Conservation (phyloP, 345 rosid species). For the Bretschneidera sinensis region DNA sequence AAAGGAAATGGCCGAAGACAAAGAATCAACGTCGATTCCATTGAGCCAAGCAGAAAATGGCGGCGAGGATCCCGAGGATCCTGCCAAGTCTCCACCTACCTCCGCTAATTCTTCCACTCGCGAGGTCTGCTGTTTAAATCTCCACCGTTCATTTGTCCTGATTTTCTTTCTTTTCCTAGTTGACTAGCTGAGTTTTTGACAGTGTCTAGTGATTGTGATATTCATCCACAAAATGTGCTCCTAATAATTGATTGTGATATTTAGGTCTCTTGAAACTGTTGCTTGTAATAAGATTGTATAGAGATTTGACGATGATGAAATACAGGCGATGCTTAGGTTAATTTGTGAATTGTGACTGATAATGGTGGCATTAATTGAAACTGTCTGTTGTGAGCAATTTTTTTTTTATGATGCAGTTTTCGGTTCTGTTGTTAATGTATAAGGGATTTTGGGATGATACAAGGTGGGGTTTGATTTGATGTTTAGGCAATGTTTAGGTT, state of each 20-base stretch:
- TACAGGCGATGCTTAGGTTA: background rate
- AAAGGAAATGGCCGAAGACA: slow-evolving; percentile 49
- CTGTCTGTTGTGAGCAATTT: too few species aligned
- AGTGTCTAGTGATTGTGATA: too few species aligned
- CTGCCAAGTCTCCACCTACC: slow-evolving; percentile 47
- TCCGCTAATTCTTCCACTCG: slow-evolving; percentile 61
- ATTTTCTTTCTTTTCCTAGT: too few species aligned
- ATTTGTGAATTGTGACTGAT: too few species aligned
- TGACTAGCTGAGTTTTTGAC: background rate
- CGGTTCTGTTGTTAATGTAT: too few species aligned
- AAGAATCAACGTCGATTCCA: slow-evolving; percentile 53
- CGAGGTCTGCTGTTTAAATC: slow-evolving; percentile 30
- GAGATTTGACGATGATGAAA: background rate
- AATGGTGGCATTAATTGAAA: too few species aligned
- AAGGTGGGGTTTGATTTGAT: too few species aligned
- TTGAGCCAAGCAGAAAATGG: slow-evolving; percentile 45
- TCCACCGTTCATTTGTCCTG: background rate
- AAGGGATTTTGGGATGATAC: too few species aligned
- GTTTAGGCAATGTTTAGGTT: background rate
- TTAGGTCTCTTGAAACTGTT: too few species aligned
- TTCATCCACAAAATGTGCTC: too few species aligned
- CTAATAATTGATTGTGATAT: too few species aligned
- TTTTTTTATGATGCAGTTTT: too few species aligned
- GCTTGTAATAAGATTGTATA: background rate
- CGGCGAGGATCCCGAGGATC: slow-evolving; percentile 58